Evolutionary conservation across 148 eudicot species (phyloP).

Genomic region (Camellia lanceoleosa): DNA sequence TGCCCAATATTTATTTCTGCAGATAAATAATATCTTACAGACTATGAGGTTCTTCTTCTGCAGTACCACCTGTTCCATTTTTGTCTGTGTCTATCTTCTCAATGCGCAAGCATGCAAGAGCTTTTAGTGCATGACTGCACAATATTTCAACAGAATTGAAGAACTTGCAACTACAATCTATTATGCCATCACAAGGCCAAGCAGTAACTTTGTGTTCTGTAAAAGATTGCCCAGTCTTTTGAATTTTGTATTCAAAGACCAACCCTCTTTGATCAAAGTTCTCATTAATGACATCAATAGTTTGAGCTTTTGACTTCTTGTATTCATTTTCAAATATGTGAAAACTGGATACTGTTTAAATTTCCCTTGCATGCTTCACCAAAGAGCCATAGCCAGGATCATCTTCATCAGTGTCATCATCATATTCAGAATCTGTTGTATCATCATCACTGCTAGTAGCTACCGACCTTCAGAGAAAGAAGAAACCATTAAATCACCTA

Average conservation of each 20-base stretch:
- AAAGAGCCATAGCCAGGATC: not conserved
- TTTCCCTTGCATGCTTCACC: slow-evolving; percentile 11
- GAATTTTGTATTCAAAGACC: not conserved
- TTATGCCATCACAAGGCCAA: not conserved
- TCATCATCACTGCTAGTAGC: slow-evolving; percentile 4
- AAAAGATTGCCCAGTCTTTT: not conserved
- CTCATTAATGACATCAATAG: not conserved
- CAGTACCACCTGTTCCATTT: not conserved
- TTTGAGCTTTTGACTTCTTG: not conserved
- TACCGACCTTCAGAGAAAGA: not conserved
- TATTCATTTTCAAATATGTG: slow-evolving; percentile 1
- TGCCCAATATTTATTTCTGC: not conserved
- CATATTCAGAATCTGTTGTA: not conserved
- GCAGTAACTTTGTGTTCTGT: slow-evolving; percentile 8
- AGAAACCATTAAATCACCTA: no score
- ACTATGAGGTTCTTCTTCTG: not conserved
- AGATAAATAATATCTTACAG: not conserved
- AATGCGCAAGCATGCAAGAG: slow-evolving; percentile 7
- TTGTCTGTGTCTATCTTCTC: not conserved
- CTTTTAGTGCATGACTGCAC: slow-evolving; percentile 9
- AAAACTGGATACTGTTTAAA: not conserved
- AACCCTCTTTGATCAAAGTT: not conserved
- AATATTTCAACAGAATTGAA: not conserved
- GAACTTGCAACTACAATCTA: slow-evolving; percentile 12
- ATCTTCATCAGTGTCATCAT: slow-evolving; percentile 1